Evolutionary conservation across 2,329 filamentous ascomycete genomes (phyloP).

Genomic region (Magnaporthiopsis rhizophila): DNA sequence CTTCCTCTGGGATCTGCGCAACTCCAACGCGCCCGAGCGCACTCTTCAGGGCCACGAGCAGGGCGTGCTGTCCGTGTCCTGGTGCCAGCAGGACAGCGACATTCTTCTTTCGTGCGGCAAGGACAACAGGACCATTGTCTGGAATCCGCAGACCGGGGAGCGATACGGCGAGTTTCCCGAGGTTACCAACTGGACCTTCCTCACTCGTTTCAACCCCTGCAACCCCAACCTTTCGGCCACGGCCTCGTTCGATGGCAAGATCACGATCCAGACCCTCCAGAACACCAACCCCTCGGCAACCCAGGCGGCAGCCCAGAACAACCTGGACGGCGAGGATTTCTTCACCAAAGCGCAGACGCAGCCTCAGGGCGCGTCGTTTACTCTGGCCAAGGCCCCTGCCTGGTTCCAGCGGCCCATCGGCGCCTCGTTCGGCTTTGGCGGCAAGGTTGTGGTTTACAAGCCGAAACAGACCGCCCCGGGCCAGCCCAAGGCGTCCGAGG

Average conservation of each 20-base stretch:
- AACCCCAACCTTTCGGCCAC: conserved; percentile 91
- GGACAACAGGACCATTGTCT: conserved; percentile 89
- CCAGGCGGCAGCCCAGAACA: conserved; percentile 57
- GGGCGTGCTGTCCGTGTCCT: conserved; percentile 86
- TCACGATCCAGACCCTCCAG: conserved; percentile 86
- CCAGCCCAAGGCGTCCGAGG: conserved; percentile 62
- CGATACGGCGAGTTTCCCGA: conserved; percentile 88
- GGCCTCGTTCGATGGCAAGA: conserved; percentile 95
- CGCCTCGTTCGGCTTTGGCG: conserved; percentile 90
- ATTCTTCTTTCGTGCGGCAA: conserved; percentile 90
- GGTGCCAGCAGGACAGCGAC: conserved; percentile 87
- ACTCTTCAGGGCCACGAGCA: conserved; percentile 88
- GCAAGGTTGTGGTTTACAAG: conserved; percentile 75
- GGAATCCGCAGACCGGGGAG: conserved; percentile 91
- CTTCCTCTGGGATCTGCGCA: conserved; percentile 87
- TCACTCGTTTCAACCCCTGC: conserved; percentile 86
- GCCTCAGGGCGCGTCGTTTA: conserved; percentile 84
- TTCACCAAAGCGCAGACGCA: conserved; percentile 90
- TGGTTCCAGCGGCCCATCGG: conserved; percentile 84
- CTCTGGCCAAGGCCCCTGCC: conserved; percentile 73
- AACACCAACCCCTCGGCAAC: conserved; percentile 78
- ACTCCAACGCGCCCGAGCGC: conserved; percentile 89
- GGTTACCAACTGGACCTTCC: conserved; percentile 99
- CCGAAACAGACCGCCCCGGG: conserved; percentile 49
- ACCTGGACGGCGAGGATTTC: conserved; percentile 87